A percentile compares a stretch with the other conserved stretches of the same genome.
phyloP scores from a whole-genome alignment of 140 eudicot species.

The Bidens hawaiensis region DNA sequence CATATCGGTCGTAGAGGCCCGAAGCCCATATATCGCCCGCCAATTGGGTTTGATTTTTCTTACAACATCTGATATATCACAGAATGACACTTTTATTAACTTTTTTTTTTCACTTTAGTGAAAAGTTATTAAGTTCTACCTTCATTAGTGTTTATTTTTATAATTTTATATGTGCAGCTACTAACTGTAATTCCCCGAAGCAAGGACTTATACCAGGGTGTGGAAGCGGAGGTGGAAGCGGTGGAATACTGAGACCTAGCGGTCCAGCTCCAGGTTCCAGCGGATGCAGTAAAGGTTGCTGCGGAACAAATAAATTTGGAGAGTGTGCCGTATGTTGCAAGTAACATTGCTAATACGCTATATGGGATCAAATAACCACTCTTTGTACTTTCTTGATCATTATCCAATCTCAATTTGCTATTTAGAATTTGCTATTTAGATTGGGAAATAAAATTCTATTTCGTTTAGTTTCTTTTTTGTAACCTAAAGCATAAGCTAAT shows the following conservation, averaged over 20 bases:
- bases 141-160: too few species aligned
- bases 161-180: constrained; percentile 11
- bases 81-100: not conserved
- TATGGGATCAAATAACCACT: not conserved
- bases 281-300: constrained; percentile 12
- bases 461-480: not conserved
- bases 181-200: not conserved
- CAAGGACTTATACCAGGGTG: not conserved
- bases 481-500: too few species aligned
- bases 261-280: constrained; percentile 21
- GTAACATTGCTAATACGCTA: not conserved
- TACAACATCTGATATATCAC: not conserved
- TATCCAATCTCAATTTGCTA: too few species aligned
- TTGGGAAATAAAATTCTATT: not conserved
- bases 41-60: constrained; percentile 16
- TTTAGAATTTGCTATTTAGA: not conserved
- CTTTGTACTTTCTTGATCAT: not conserved
- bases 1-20: not conserved
- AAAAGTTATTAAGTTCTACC: too few species aligned
- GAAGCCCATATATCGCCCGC: not conserved
- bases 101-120: not conserved
- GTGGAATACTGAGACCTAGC: not conserved
- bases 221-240: constrained; percentile 7
- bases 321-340: constrained; percentile 15
- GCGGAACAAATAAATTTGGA: constrained; percentile 11